Evolutionary conservation across 2,329 filamentous ascomycete genomes (phyloP).

Genomic region (Remersonia thermophila): DNA sequence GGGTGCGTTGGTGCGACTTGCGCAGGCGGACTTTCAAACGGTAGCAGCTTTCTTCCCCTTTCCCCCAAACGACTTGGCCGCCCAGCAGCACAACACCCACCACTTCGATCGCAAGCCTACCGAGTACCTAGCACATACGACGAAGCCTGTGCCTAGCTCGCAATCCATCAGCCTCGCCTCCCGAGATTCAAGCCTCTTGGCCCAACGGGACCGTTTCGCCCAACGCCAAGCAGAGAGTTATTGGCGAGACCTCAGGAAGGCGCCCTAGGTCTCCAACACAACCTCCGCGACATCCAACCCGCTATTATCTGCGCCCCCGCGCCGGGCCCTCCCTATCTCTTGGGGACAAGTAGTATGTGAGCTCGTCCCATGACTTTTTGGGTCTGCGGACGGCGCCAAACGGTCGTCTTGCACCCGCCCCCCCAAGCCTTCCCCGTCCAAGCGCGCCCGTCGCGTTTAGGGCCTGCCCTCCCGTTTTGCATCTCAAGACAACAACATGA

Average conservation of each 20-base stretch:
- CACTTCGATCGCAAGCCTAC: neutral
- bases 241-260: too few relatives aligned
- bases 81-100: constrained; percentile 5
- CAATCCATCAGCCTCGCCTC: too few relatives aligned
- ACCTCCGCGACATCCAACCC: neutral
- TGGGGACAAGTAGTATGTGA: constrained; percentile 4
- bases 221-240: too few relatives aligned
- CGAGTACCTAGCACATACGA: too few relatives aligned
- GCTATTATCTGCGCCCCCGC: constrained; percentile 5
- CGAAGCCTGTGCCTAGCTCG: too few relatives aligned
- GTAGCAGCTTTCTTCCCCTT: constrained; percentile 2
- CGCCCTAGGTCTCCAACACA: too few relatives aligned
- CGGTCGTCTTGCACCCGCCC: constrained; percentile 2
- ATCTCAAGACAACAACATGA: neutral
- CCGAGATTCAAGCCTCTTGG: too few relatives aligned
- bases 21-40: neutral
- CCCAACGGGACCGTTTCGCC: too few relatives aligned
- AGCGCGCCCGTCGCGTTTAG: neutral
- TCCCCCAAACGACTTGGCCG: constrained; percentile 2
- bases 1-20: neutral
- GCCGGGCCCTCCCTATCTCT: constrained; percentile 2
- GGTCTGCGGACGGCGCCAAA: neutral
- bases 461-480: neutral
- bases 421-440: neutral
- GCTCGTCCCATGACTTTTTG: constrained; percentile 6